Evolutionary conservation across 2,329 filamentous ascomycete genomes (phyloP).

Genomic region (Talaromyces sp.): DNA sequence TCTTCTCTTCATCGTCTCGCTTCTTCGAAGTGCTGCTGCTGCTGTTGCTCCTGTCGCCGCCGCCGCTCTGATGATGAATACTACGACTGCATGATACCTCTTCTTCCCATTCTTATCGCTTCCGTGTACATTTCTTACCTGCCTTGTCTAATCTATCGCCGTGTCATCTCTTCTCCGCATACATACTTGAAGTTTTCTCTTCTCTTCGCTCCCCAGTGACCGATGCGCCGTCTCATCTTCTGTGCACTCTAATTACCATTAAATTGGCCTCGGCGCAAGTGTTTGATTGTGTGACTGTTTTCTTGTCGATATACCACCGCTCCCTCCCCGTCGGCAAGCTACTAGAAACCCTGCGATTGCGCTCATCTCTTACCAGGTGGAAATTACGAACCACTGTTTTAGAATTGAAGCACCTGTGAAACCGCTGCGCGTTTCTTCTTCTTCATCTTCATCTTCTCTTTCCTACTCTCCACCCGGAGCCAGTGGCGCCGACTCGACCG

Average conservation of each 20-base stretch:
- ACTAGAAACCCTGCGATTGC: background rate
- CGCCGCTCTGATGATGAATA: background rate
- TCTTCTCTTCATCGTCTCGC: background rate
- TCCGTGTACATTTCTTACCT: background rate
- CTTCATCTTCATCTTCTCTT: no score
- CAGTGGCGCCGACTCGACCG: background rate
- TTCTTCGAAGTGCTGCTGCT: background rate
- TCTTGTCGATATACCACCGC: background rate
- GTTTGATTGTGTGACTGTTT: background rate
- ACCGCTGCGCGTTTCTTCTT: background rate
- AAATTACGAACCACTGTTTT: background rate
- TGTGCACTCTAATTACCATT: background rate
- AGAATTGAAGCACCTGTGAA: background rate
- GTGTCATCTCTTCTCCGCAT: background rate
- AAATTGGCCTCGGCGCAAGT: background rate
- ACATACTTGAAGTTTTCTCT: background rate
- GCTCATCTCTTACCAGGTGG: background rate
- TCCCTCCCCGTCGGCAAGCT: background rate
- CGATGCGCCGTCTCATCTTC: background rate
- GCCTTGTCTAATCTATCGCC: background rate
- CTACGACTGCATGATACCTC: background rate
- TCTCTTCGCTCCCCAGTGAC: background rate
- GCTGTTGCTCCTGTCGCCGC: no score
- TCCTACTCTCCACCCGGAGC: background rate
- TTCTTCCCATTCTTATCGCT: background rate